Base-by-base conservation (phyloP, 1,284 basidiomycete species). In the Abortiporus biennis region DNA sequence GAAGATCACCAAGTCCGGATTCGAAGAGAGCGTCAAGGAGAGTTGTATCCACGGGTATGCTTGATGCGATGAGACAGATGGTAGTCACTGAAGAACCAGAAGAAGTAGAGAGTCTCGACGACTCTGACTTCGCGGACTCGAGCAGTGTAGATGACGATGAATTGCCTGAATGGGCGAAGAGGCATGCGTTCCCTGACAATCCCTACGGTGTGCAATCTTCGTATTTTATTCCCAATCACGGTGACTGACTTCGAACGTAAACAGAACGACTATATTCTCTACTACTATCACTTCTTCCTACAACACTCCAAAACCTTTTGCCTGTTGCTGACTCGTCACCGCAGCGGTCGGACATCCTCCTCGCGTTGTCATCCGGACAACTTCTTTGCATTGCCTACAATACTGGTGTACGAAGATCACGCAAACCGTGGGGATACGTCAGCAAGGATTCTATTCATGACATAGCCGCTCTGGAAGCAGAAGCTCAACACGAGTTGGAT, bases 351-450 rank as follows among this genome's bases (percentile, higher is more conserved):
- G 57, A 56, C 1, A 71, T 90, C 45, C 63, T 87, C 6, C 56
- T 66, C n/a, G 65, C 71, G 37, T 67, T 90, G 0, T 74, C 83
- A 0, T 88, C 86, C 1, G 92, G 92, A 0, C 84, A 90, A 52
- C 62, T 91, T 13, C 72, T 92, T 3, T 93, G 90, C 50, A 61
- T 72, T 2, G 82, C 85, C 1, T 92, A 91, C 64, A 94, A 93
- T 59, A 63, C 74, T 3, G 82, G 77, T 9, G 82, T 93, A 0
- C 76, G 90, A 22, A 73, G 78, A 45, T 92, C 88, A 6, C 77
- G 78, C 38, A 79, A 85, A 50, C 86, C 88, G 2, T 94, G 91
- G 90, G 92, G 91, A 0, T 93, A 85, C 60, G 85, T 94, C 43
- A 84, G 74, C 43, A 66, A 72, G 23, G 77, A 84, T 45, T 76